phyloP scores from a whole-genome alignment of 1,139 yeast genomes.

The Saccharomycopsis crataegensis region DNA sequence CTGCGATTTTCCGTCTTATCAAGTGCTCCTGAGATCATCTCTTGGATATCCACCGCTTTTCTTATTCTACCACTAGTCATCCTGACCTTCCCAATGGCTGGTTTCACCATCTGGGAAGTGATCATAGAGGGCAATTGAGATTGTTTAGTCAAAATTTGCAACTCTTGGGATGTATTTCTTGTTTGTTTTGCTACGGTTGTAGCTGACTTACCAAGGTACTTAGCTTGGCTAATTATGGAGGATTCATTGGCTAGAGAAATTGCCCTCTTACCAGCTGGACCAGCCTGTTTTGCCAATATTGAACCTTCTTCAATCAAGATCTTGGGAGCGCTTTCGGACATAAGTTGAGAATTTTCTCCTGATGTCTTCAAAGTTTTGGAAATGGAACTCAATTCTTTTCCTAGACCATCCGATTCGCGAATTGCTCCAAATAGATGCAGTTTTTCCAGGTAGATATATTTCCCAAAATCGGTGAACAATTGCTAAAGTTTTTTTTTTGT shows the following conservation, averaged over 20 bases:
- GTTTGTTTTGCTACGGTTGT: too few relatives aligned
- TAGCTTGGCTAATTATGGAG: neutral
- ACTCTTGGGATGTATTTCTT: too few relatives aligned
- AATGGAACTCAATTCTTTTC: too few relatives aligned
- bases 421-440: too few relatives aligned
- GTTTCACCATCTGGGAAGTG: neutral
- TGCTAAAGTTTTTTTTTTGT: neutral
- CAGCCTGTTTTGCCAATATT: neutral
- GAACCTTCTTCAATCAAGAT: too few relatives aligned
- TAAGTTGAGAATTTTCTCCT: too few relatives aligned
- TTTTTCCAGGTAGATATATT: neutral
- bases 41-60: conserved; percentile 2
- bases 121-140: too few relatives aligned
- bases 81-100: conserved; percentile 1
- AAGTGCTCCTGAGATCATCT: conserved; percentile 3
- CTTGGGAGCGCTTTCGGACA: too few relatives aligned
- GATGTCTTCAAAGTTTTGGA: too few relatives aligned
- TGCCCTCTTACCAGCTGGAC: neutral
- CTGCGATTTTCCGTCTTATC: neutral
- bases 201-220: too few relatives aligned
- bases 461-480: neutral
- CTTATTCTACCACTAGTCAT: conserved; percentile 4
- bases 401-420: too few relatives aligned
- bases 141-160: too few relatives aligned
- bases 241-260: neutral